phyloP scores from a whole-genome alignment of 768 basidiomycete species.

The Agaricus blazei region DNA sequence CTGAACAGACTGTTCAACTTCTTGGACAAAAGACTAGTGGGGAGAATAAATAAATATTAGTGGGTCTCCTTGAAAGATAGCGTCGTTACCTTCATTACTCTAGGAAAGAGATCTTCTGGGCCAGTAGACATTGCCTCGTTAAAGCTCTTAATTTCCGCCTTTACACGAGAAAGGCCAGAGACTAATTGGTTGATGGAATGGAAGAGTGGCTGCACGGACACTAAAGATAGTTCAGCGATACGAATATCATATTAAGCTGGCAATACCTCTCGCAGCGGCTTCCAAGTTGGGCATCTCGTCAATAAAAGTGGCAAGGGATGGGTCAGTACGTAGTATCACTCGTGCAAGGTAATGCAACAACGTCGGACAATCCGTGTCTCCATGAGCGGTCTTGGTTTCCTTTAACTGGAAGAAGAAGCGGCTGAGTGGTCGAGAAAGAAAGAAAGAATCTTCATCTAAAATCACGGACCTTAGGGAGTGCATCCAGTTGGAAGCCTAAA shows the following conservation, averaged over 20 bases:
- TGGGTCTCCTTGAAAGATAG: background rate
- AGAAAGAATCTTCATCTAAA: background rate
- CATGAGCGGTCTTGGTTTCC: constrained; percentile 75
- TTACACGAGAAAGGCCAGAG: constrained; percentile 51
- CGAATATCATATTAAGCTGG: constrained; percentile 2
- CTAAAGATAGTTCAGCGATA: constrained; percentile 29
- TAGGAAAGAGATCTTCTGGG: constrained; percentile 55
- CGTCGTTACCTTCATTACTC: constrained; percentile 61
- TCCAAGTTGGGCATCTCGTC: constrained; percentile 81
- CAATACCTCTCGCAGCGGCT: constrained; percentile 73
- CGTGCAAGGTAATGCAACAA: constrained; percentile 88
- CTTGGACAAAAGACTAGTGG: constrained; percentile 42
- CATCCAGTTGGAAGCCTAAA: constrained; percentile 78
- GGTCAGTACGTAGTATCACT: constrained; percentile 63
- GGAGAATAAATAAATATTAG: background rate
- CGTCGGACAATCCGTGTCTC: constrained; percentile 70
- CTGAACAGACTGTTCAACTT: constrained; percentile 50
- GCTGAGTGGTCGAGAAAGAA: background rate
- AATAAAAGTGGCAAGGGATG: constrained; percentile 62
- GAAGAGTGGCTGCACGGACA: constrained; percentile 64
- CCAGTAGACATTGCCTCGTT: constrained; percentile 24
- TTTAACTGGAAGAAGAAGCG: constrained; percentile 47
- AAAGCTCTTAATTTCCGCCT: constrained; percentile 47
- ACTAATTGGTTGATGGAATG: constrained; percentile 57
- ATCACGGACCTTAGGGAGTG: constrained; percentile 65